Evolutionary conservation across 352 stramenopile genomes (phyloP), one percentile per base, ranked within the genome.

Genomic region (Elongisporangium undulatum): DNA sequence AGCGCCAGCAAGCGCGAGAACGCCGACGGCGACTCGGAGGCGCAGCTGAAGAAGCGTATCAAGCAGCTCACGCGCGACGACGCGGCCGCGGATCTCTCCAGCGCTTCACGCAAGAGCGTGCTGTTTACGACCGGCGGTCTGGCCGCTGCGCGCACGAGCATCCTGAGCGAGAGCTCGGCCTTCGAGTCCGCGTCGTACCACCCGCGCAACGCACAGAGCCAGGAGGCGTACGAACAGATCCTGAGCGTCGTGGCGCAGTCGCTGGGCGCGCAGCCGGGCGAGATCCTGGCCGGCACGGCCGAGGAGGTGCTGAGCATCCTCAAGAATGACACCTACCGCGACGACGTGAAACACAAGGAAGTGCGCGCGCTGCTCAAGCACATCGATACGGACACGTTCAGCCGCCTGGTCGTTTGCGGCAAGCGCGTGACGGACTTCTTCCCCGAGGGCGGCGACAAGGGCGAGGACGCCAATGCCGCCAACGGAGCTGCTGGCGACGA

Each of bases 261-360:
- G 26, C 57, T 98, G 10, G 92, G 92, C 38, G 90, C 90, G 21
- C 89, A 98, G 55, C 90, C 91, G 0, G 77, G 90, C 7, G 94
- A 98, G 67, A 92, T 98, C 39, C 62, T 98, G 58, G 82, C 79
- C 0, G 90, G 93, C 19, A 93, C 94, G 0, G 90, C 90, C 0
- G 92, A 98, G 50, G 94, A 98, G 77, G 78, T 98, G 39, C 74
- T 98, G 23, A 79, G 74, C 29, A 94, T 98, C 55, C 41, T 98
- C 12, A 98, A 98, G 68, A 95, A 92, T 62, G 90, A 97, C 55
- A 65, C 74, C 51, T 85, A 97, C 59, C 77, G 77, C 26, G 89
- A 97, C 65, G 74, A 96, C 41, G 79, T 90, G 56, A 94, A 95
- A 55, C 74, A 89, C 23, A 71, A 71, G 34, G 89, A 97, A 63